Evolutionary conservation across 2,329 filamentous ascomycete genomes (phyloP).

Genomic region (Seiridium unicorne): DNA sequence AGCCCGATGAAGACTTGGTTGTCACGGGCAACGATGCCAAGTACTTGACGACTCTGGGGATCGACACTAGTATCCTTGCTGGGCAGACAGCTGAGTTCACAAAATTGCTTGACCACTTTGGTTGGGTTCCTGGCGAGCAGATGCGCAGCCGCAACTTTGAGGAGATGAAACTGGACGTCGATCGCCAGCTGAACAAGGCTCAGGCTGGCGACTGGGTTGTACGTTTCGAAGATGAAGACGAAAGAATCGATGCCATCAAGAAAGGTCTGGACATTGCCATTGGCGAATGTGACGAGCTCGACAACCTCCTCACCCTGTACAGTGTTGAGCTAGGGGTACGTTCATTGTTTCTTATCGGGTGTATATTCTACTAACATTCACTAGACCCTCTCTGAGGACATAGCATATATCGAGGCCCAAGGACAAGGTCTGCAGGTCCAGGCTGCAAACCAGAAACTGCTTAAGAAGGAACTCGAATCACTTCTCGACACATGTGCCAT

Average conservation of each 20-base stretch:
- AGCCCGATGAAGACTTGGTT: constrained; percentile 57
- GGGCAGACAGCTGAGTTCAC: constrained; percentile 78
- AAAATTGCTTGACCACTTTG: constrained; percentile 79
- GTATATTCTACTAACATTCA: constrained; percentile 19
- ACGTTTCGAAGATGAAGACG: constrained; percentile 82
- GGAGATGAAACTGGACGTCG: constrained; percentile 77
- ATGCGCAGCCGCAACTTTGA: constrained; percentile 75
- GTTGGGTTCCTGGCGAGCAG: constrained; percentile 77
- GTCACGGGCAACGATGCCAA: constrained; percentile 73
- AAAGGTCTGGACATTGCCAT: constrained; percentile 86
- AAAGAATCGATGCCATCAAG: constrained; percentile 83
- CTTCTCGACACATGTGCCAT: constrained; percentile 92
- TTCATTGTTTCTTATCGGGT: constrained; percentile 11
- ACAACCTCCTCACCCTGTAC: constrained; percentile 91
- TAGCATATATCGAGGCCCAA: constrained; percentile 95
- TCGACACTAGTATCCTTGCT: constrained; percentile 75
- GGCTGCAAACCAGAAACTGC: constrained; percentile 91
- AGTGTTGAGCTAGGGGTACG: constrained; percentile 88
- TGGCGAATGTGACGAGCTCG: constrained; percentile 91
- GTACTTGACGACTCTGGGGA: constrained; percentile 73
- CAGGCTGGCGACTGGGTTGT: constrained; percentile 92
- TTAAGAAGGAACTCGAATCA: constrained; percentile 85
- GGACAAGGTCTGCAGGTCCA: constrained; percentile 96
- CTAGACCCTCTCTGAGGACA: constrained; percentile 90
- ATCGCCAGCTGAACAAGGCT: constrained; percentile 83